Evolutionary conservation across 345 rosid genomes (phyloP).

Genomic region (Mangifera indica): DNA sequence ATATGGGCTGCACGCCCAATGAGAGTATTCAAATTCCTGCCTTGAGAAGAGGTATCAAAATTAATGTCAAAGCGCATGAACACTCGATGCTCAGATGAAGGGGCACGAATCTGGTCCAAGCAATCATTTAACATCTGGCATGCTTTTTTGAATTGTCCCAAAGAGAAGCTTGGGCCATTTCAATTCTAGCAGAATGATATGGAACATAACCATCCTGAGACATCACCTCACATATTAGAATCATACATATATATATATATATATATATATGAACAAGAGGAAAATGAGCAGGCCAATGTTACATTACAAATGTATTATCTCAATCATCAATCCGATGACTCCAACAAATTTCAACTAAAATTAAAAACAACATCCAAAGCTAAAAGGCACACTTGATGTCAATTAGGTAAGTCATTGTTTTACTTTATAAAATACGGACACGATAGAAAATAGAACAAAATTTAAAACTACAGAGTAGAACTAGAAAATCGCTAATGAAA

Average conservation of each 20-base stretch:
- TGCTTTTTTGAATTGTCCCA: constrained; percentile 79
- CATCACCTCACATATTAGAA: constrained; percentile 2
- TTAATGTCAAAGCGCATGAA: constrained; percentile 93
- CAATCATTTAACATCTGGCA: constrained; percentile 81
- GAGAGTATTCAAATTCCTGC: constrained; percentile 76
- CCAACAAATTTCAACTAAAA: neutral
- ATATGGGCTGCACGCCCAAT: constrained; percentile 96
- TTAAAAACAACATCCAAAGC: neutral
- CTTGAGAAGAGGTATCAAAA: constrained; percentile 72
- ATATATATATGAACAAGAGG: no score
- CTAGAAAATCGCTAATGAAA: no score
- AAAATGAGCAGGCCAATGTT: neutral
- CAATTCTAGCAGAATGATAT: constrained; percentile 91
- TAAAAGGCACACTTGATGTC: neutral
- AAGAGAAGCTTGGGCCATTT: constrained; percentile 74
- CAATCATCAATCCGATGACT: neutral
- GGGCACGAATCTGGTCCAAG: constrained; percentile 90
- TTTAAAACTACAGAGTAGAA: no score
- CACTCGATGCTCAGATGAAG: constrained; percentile 58
- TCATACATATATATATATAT: neutral
- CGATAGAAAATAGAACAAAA: neutral
- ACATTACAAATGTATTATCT: neutral
- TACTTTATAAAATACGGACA: neutral
- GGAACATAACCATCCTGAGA: constrained; percentile 98
- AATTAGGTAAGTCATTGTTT: neutral